Evolutionary conservation across 768 basidiomycete species (phyloP).

Genomic region (Xerocomellus dryophilus): DNA sequence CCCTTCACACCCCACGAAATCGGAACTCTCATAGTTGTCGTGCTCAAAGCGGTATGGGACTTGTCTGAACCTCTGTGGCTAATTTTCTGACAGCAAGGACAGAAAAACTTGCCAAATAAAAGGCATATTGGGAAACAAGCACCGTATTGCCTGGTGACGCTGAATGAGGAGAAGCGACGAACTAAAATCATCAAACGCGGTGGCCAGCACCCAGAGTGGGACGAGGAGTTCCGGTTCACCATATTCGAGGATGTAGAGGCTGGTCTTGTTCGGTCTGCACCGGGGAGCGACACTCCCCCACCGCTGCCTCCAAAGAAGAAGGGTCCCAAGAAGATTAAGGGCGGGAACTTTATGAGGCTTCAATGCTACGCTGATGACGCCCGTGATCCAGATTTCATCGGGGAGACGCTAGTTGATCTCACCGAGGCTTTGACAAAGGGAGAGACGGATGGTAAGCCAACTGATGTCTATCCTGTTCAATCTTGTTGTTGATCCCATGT

Average conservation of each 20-base stretch:
- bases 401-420: conserved; percentile 84
- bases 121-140: conserved; percentile 95
- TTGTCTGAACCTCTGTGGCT: not conserved
- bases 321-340: conserved; percentile 53
- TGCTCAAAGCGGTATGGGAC: conserved; percentile 84
- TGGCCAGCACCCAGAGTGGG: conserved; percentile 99
- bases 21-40: conserved; percentile 90
- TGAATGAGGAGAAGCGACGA: conserved; percentile 80
- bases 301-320: conserved; percentile 67
- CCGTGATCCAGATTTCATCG: conserved; percentile 93
- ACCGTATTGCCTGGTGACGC: conserved; percentile 81
- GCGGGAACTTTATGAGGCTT: conserved; percentile 72
- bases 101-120: conserved; percentile 91
- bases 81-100: conserved; percentile 23
- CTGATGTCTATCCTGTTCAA: not conserved
- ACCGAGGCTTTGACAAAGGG: conserved; percentile 90
- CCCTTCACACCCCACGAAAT: conserved; percentile 67
- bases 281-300: conserved; percentile 52
- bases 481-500: conserved; percentile 14
- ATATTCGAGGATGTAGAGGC: conserved; percentile 73
- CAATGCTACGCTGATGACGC: conserved; percentile 94
- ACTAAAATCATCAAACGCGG: conserved; percentile 96
- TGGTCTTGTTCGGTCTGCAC: conserved; percentile 43
- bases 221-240: conserved; percentile 93
- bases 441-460: conserved; percentile 85